These are phyloP conservation scores for Nicotiana rustica DNA, from an alignment of 305 asterid species.

Conservation along the genomic window DNA sequence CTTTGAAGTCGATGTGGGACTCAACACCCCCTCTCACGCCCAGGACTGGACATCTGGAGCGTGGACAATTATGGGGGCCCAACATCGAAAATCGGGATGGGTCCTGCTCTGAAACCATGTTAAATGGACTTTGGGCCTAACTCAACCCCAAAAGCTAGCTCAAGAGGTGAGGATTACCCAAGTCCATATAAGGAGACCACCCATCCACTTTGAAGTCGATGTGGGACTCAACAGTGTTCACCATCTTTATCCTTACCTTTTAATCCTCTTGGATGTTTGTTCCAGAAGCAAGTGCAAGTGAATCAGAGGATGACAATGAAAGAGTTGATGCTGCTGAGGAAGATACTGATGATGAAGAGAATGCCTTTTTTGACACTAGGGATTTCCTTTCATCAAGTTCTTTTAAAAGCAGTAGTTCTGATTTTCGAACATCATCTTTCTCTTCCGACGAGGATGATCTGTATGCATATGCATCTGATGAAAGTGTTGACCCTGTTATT, in stretches of 20 bases:
- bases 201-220: too few species aligned
- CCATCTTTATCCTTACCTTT: slow-evolving; percentile 22
- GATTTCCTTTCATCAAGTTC: slow-evolving; percentile 94
- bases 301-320: slow-evolving; percentile 90
- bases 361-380: slow-evolving; percentile 81
- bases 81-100: too few species aligned
- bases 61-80: too few species aligned
- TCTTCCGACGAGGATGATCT: slow-evolving; percentile 80
- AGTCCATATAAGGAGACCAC: too few species aligned
- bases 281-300: slow-evolving; percentile 81
- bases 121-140: too few species aligned
- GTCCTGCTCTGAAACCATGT: too few species aligned
- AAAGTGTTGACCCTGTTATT: slow-evolving; percentile 64
- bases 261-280: slow-evolving; percentile 42
- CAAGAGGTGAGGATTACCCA: too few species aligned
- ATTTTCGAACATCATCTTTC: slow-evolving; percentile 67
- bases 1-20: too few species aligned
- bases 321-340: slow-evolving; percentile 91
- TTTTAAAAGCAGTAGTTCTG: slow-evolving; percentile 82
- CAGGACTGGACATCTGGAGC: too few species aligned
- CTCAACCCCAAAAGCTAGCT: too few species aligned
- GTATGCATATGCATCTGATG: slow-evolving; percentile 64
- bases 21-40: too few species aligned
- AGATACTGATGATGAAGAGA: slow-evolving; percentile 95
- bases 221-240: background rate